Conservation (phyloP, 495 filamentous ascomycete genomes). For the Penicillium ucsense region DNA sequence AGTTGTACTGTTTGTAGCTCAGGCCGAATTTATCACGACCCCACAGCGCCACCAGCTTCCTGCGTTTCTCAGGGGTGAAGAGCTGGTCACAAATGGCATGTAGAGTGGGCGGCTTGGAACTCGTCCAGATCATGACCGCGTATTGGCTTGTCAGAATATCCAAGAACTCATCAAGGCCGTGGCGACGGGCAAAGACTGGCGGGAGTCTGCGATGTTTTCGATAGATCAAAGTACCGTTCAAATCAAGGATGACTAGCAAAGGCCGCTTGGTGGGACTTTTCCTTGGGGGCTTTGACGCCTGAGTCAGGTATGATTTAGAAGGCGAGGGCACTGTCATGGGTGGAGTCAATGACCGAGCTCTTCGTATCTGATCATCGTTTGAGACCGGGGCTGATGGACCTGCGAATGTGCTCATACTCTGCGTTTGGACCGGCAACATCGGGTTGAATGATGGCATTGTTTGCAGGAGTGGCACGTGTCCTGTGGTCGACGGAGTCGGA, state of each 20-base stretch:
- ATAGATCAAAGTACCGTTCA: conserved; percentile 82
- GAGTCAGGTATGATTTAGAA: conserved; percentile 33
- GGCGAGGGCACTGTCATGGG: conserved; percentile 21
- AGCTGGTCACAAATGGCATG: conserved; percentile 40
- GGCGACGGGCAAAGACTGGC: conserved; percentile 48
- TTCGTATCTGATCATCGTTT: not conserved
- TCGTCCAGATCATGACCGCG: conserved; percentile 84
- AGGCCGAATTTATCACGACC: conserved; percentile 71
- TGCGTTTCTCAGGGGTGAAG: conserved; percentile 34
- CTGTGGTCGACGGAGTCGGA: not conserved
- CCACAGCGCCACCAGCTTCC: conserved; percentile 60
- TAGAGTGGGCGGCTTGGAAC: conserved; percentile 64
- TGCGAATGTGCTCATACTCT: conserved; percentile 14
- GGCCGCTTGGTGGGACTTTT: conserved; percentile 23
- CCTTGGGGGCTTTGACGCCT: conserved; percentile 24
- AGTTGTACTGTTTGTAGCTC: conserved; percentile 46
- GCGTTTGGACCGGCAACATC: conserved; percentile 2
- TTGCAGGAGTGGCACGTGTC: not conserved
- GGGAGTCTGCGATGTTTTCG: conserved; percentile 47
- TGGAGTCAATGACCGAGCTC: conserved; percentile 8
- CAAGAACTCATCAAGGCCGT: conserved; percentile 56
- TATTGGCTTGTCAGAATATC: conserved; percentile 55
- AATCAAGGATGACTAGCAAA: conserved; percentile 75
- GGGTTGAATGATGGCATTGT: conserved; percentile 8
- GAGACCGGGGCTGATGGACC: not conserved